Percentiles rank a stretch among this genome's conserved stretches.
phyloP scores from a whole-genome alignment of 2,329 filamentous ascomycete genomes.

The Botrytis fabae region DNA sequence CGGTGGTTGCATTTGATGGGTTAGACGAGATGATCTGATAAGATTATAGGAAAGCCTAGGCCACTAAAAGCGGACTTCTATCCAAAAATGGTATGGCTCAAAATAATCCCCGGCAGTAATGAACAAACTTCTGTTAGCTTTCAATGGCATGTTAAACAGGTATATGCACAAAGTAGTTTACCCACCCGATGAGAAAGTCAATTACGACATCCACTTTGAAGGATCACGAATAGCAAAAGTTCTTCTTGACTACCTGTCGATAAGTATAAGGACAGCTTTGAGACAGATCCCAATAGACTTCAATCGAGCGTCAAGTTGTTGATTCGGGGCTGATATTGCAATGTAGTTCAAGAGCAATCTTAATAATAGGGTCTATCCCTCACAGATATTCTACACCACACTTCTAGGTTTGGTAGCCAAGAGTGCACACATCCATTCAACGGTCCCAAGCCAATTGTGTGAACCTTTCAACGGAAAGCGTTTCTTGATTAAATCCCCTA shows the following conservation, averaged over 20 bases:
- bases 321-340: background rate
- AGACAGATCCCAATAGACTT: background rate
- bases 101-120: background rate
- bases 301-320: background rate
- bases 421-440: background rate
- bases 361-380: no score
- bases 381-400: no score
- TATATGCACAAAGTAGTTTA: background rate
- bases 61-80: background rate
- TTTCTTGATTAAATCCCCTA: background rate
- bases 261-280: background rate
- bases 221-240: background rate
- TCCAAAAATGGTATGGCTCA: background rate
- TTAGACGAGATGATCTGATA: constrained; percentile 7
- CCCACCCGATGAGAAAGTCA: background rate
- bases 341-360: background rate
- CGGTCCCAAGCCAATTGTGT: background rate
- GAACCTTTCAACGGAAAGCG: background rate
- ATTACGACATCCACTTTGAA: background rate
- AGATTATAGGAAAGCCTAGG: background rate
- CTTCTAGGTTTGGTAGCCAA: background rate
- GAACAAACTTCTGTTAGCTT: background rate
- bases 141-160: background rate
- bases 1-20: background rate
- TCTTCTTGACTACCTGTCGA: background rate